Evolutionary conservation across 2,329 filamentous ascomycete genomes (phyloP).

Genomic region (Mollisia scopiformis): DNA sequence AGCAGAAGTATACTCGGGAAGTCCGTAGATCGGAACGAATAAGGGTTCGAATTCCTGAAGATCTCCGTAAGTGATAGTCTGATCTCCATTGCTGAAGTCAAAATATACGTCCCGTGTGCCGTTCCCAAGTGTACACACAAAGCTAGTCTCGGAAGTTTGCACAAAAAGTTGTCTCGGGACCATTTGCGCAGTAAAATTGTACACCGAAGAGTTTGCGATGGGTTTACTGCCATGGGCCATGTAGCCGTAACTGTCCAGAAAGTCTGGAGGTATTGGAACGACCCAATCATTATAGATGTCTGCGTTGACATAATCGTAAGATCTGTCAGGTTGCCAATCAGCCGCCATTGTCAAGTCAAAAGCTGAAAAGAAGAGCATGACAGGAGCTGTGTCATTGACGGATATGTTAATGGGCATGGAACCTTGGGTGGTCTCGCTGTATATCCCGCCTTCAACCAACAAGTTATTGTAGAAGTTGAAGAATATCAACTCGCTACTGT

Average conservation of each 20-base stretch:
- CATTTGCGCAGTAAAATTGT: no score
- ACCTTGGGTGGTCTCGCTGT: not conserved
- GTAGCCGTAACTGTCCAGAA: not conserved
- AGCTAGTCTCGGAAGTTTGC: not conserved
- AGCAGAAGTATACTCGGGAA: no score
- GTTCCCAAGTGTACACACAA: conserved; percentile 9
- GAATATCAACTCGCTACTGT: not conserved
- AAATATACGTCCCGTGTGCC: conserved; percentile 7
- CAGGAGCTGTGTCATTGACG: not conserved
- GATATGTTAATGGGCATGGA: no score
- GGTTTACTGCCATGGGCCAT: not conserved
- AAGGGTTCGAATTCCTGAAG: not conserved
- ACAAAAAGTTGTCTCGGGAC: conserved; percentile 3
- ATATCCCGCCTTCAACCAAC: not conserved
- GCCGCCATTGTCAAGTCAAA: not conserved
- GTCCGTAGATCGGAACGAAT: no score
- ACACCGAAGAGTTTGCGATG: no score
- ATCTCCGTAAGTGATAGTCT: conserved; percentile 1
- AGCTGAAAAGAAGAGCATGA: not conserved
- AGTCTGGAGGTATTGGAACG: not conserved
- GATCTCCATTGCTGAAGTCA: not conserved
- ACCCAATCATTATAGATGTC: not conserved
- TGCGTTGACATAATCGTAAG: not conserved
- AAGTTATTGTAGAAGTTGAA: conserved; percentile 7
- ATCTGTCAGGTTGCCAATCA: not conserved